Evolutionary conservation across 768 basidiomycete species (phyloP).

Genomic region (Thelephora ganbajun): DNA sequence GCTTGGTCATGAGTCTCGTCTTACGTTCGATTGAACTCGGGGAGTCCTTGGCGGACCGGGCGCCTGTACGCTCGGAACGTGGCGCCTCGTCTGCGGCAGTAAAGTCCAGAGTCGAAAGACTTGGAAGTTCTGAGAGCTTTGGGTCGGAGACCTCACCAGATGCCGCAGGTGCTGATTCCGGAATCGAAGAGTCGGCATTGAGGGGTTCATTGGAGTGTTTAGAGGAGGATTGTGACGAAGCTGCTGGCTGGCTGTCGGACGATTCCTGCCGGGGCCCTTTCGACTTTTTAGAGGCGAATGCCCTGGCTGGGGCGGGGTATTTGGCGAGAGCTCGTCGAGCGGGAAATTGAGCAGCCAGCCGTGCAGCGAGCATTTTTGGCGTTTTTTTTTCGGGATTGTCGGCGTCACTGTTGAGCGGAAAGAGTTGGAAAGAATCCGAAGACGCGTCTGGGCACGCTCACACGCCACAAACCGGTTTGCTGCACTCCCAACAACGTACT

Average conservation of each 20-base stretch:
- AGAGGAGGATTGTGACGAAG: not conserved
- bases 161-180: too few species aligned
- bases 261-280: not conserved
- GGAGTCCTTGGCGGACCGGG: slow-evolving; percentile 63
- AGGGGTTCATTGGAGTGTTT: not conserved
- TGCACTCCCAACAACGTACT: not conserved
- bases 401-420: not conserved
- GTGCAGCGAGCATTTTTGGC: not conserved
- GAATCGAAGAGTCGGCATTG: not conserved
- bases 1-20: slow-evolving; percentile 40
- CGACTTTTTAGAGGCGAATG: not conserved
- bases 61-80: slow-evolving; percentile 48
- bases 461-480: not conserved
- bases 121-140: too few species aligned
- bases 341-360: not conserved
- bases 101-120: slow-evolving; percentile 48
- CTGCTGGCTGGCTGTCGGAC: not conserved
- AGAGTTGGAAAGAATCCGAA: not conserved
- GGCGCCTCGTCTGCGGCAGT: slow-evolving; percentile 36
- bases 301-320: not conserved
- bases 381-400: not conserved
- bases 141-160: too few species aligned
- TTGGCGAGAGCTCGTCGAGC: not conserved
- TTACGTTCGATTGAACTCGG: slow-evolving; percentile 68
- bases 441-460: not conserved